Percentiles rank a stretch among this genome's conserved stretches.
Conservation (phyloP, 2,329 filamentous ascomycete species). For the Botrytis cinerea region DNA sequence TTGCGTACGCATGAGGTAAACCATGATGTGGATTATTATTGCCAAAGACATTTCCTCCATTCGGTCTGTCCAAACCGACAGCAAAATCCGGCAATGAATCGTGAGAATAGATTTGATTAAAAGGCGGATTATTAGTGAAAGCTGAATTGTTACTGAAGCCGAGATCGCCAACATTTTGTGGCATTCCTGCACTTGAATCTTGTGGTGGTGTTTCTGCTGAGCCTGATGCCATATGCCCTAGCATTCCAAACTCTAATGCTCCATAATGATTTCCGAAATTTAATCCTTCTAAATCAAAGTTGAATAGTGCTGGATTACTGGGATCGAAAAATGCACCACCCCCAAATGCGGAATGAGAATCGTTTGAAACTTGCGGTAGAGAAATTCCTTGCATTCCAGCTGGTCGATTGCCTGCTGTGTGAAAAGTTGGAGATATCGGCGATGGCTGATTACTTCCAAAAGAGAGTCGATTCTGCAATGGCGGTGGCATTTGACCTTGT, state of each 20-base stretch:
- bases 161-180: conserved; percentile 49
- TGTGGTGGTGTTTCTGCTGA: conserved; percentile 76
- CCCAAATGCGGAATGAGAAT: conserved; percentile 51
- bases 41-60: conserved; percentile 47
- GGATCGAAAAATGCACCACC: conserved; percentile 73
- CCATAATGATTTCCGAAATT: conserved; percentile 97
- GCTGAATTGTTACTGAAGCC: conserved; percentile 37
- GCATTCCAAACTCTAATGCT: conserved; percentile 91
- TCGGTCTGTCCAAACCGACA: conserved; percentile 47
- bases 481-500: conserved; percentile 52
- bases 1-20: conserved; percentile 65
- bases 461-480: conserved; percentile 51
- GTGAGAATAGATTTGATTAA: conserved; percentile 50
- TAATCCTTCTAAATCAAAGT: conserved; percentile 90
- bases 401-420: conserved; percentile 54
- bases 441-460: conserved; percentile 67
- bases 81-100: conserved; percentile 54
- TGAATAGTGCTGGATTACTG: conserved; percentile 89
- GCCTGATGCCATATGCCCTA: conserved; percentile 93
- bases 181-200: conserved; percentile 53
- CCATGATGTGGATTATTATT: conserved; percentile 58
- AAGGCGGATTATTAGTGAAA: conserved; percentile 45
- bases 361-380: conserved; percentile 48
- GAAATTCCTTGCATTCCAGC: conserved; percentile 46
- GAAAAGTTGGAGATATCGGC: conserved; percentile 74